These are phyloP conservation scores for Gnomoniopsis sp. DNA, from an alignment of 2,329 filamentous ascomycete species.

Conservation along the genomic window DNA sequence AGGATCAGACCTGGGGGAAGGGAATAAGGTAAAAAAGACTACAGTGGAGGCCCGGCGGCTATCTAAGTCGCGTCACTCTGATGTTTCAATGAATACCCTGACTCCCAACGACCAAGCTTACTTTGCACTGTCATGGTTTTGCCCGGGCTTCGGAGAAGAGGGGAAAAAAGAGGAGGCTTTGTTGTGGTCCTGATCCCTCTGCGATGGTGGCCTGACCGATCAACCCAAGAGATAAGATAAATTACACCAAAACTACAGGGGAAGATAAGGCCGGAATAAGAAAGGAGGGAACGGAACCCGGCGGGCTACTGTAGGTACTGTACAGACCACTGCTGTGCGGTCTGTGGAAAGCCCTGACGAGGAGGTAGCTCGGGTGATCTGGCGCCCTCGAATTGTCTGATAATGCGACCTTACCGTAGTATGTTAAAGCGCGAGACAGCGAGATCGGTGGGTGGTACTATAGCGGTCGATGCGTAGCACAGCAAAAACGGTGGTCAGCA, in stretches of 20 bases:
- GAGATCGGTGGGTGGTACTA: slow-evolving; percentile 9
- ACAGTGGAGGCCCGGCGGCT: slow-evolving; percentile 4
- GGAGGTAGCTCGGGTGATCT: not conserved
- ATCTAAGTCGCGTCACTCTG: not conserved
- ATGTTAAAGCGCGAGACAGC: not conserved
- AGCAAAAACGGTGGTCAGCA: not conserved
- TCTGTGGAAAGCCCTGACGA: no score
- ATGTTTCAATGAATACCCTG: not conserved
- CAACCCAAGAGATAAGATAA: not conserved
- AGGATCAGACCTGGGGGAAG: slow-evolving; percentile 5
- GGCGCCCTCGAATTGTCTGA: no score
- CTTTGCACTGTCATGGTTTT: not conserved
- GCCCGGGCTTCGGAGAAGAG: not conserved
- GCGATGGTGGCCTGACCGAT: not conserved
- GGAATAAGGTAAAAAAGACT: slow-evolving; percentile 13
- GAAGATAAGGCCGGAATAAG: not conserved
- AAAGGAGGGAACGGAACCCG: not conserved
- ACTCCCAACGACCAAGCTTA: no score
- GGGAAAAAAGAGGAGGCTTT: no score
- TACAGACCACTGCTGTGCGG: not conserved
- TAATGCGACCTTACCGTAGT: no score
- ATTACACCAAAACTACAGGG: not conserved
- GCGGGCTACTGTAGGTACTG: not conserved
- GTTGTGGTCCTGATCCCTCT: not conserved
- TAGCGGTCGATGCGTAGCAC: not conserved